phyloP scores from a whole-genome alignment of 1,284 basidiomycete species.

The Leccinum solheimii region DNA sequence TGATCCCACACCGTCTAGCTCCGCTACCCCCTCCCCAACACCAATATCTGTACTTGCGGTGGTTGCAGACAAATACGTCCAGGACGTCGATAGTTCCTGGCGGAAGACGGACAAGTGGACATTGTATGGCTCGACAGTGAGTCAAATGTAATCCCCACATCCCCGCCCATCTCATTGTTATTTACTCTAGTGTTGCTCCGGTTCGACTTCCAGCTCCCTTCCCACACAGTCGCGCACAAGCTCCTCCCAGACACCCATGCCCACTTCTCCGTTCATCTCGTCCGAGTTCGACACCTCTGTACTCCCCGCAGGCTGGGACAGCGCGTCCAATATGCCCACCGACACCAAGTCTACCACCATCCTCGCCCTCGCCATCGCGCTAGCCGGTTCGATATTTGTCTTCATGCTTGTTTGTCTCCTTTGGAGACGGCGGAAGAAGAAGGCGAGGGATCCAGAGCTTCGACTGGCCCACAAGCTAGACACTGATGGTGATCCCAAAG shows the following conservation, averaged over 20 bases:
- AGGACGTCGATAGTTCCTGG: conserved; percentile 62
- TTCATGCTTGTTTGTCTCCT: conserved; percentile 57
- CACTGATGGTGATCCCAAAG: conserved; percentile 29
- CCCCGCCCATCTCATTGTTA: conserved; percentile 6
- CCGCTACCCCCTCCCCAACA: conserved; percentile 1
- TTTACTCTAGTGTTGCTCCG: conserved; percentile 27
- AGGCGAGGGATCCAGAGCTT: conserved; percentile 30
- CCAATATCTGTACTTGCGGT: conserved; percentile 10
- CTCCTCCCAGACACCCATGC: conserved; percentile 19
- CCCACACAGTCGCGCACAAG: conserved; percentile 23
- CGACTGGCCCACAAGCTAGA: conserved; percentile 21
- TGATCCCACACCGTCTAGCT: background rate
- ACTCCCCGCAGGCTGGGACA: conserved; percentile 61
- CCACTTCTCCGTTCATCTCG: conserved; percentile 20
- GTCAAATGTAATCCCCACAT: conserved; percentile 24
- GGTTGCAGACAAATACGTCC: conserved; percentile 57
- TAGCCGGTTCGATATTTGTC: conserved; percentile 55
- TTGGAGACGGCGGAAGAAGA: conserved; percentile 52
- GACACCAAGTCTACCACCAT: conserved; percentile 48
- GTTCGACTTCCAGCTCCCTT: conserved; percentile 32
- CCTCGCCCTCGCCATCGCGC: conserved; percentile 56
- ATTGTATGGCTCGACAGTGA: conserved; percentile 61
- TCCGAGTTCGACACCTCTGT: conserved; percentile 33
- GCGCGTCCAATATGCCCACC: conserved; percentile 13
- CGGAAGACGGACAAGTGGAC: conserved; percentile 56